A percentile compares a stretch with the other conserved stretches of the same genome.
These are phyloP conservation scores for Alternaria metachromatica DNA, from an alignment of 2,329 filamentous ascomycete genomes.

Conservation along the genomic window DNA sequence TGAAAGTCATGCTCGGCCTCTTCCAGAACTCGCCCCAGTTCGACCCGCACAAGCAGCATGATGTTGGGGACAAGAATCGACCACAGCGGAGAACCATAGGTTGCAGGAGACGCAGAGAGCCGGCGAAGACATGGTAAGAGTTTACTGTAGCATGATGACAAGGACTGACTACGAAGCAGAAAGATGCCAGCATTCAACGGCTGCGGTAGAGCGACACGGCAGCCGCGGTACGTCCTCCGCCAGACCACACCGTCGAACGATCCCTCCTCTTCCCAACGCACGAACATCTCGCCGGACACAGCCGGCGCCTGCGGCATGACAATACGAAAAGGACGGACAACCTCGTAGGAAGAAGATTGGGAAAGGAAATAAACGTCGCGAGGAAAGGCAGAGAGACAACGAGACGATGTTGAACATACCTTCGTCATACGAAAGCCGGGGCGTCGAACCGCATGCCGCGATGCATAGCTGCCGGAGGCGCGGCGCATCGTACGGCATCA, in stretches of 20 bases:
- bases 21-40: background rate
- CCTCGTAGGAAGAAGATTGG: accelerated
- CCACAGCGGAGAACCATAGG: background rate
- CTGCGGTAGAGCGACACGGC: background rate
- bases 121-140: background rate
- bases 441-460: background rate
- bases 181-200: too few relatives aligned
- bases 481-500: background rate
- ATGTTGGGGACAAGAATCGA: background rate
- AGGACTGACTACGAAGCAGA: background rate
- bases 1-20: accelerated
- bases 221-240: background rate
- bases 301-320: background rate
- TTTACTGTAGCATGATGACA: background rate
- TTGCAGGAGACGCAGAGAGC: background rate
- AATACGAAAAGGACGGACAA: background rate
- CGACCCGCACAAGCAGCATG: background rate
- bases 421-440: background rate
- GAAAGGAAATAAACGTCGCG: background rate
- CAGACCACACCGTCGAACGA: background rate
- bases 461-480: background rate
- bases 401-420: background rate
- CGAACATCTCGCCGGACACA: accelerated
- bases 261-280: background rate
- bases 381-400: background rate